Percentiles rank a stretch among this genome's conserved stretches.
Conservation (phyloP, 345 rosid species). For the Pistacia atlantica region DNA sequence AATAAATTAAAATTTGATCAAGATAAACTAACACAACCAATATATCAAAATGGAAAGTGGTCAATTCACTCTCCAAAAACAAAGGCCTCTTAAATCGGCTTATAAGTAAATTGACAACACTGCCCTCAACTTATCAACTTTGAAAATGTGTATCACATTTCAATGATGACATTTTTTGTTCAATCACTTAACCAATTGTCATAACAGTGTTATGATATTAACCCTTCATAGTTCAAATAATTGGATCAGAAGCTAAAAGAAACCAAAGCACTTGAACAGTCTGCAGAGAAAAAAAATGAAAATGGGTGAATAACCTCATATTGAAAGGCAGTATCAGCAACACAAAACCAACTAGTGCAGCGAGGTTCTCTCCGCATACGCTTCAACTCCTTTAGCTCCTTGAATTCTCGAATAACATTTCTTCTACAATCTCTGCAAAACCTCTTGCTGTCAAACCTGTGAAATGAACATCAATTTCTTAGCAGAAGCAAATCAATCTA, state of each 20-base stretch:
- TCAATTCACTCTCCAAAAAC: background rate
- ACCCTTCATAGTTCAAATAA: background rate
- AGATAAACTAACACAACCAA: conserved; percentile 4
- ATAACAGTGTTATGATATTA: background rate
- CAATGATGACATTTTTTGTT: background rate
- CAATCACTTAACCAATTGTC: background rate
- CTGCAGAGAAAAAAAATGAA: conserved; percentile 2
- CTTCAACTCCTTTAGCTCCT: conserved; percentile 93
- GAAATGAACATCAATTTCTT: conserved; percentile 21
- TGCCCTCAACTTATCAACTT: background rate
- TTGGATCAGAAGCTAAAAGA: conserved; percentile 6
- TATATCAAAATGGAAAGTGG: background rate
- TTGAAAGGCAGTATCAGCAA: conserved; percentile 78
- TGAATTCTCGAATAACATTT: conserved; percentile 91
- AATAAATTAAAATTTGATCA: conserved; percentile 17
- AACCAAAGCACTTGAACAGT: background rate
- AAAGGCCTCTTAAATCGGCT: background rate
- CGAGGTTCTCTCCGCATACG: conserved; percentile 82
- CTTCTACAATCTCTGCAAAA: conserved; percentile 97
- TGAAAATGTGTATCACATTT: background rate
- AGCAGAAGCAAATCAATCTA: conserved; percentile 17
- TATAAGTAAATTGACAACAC: background rate
- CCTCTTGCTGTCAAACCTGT: conserved; percentile 95
- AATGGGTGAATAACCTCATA: conserved; percentile 63
- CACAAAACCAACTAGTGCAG: conserved; percentile 93